Evolutionary conservation across 805 yeast genomes (phyloP), one percentile per base, ranked within the genome.

Genomic region (Saccharomycopsis fibuligera): DNA sequence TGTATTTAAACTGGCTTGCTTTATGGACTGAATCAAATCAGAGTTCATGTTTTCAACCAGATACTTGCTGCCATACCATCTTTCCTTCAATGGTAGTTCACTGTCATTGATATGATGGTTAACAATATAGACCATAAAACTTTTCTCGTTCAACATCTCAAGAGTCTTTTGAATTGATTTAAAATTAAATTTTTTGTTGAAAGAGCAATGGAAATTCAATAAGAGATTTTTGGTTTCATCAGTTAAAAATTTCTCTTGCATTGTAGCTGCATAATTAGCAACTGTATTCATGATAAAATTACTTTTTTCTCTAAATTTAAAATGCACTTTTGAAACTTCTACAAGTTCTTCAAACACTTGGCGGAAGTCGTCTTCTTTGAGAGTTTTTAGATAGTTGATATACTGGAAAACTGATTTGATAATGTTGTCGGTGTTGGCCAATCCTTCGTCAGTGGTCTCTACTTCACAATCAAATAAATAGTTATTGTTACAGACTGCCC

Each of bases 11-110:
- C 62, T 60, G 47, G 65, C 62, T 49, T 54, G 54, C 39, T 61
- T 53, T 41, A 79, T 60, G 35, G 55, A 58, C 8, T 60, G 43
- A 5, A 68, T 14, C 2, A 82, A 62, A 0, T 65, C 67, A 0
- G 54, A 39, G 2, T 78, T 68, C 21, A 86, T 58, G 14, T 69
- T 66, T 9, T 66, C 69, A 38, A 74, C 62, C 2, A 75, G 65
- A 61, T 88, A 86, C 56, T 85, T 84, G 0, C 97, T 88, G 3
- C 95, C 96, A 61, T 93, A 91, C 96, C 96, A 91, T 59, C 78
- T 72, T 62, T 91, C 99, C 19, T 60, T 69, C 14, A 65, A 54
- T 47, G 72, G 68, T 41, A 76, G 65, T 1, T 57, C 66, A 2
- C 74, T 74, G 2, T 79, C 73, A 5, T 72, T 72, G 45, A 78